These are phyloP conservation scores for Cadophora gregata DNA, from an alignment of 2,329 filamentous ascomycete genomes.

Conservation along the genomic window DNA sequence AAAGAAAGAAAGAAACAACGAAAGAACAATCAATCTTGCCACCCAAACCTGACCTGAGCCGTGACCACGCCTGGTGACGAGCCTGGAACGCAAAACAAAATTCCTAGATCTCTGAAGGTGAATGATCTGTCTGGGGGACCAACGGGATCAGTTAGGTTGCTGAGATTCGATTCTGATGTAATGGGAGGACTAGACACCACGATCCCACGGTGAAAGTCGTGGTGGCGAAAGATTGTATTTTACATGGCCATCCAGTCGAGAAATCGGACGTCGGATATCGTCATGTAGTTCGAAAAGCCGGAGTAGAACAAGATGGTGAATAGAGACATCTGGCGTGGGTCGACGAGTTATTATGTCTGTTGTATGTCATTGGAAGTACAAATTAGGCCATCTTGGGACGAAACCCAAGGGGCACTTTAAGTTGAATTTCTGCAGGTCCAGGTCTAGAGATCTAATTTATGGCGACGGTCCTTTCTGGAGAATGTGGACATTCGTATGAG, in stretches of 20 bases:
- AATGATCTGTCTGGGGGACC: background rate
- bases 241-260: background rate
- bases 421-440: background rate
- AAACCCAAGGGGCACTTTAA: background rate
- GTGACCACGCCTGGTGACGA: background rate
- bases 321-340: background rate
- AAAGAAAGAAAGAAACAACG: constrained; percentile 18
- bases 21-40: background rate
- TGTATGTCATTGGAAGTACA: background rate
- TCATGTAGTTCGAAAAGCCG: background rate
- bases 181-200: background rate
- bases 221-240: background rate
- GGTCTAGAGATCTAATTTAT: constrained; percentile 2
- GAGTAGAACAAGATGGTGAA: constrained; percentile 1
- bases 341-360: background rate
- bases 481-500: background rate
- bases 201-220: background rate
- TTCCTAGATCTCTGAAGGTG: background rate
- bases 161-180: background rate
- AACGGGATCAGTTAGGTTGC: background rate
- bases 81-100: background rate
- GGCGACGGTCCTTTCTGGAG: background rate
- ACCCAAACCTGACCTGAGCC: background rate
- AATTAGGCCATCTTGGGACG: background rate
- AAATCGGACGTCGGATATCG: background rate